Percentiles rank a stretch among this genome's conserved stretches.
phyloP scores from a whole-genome alignment of 108 stramenopile species.

The Hondaea fermentalgiana region DNA sequence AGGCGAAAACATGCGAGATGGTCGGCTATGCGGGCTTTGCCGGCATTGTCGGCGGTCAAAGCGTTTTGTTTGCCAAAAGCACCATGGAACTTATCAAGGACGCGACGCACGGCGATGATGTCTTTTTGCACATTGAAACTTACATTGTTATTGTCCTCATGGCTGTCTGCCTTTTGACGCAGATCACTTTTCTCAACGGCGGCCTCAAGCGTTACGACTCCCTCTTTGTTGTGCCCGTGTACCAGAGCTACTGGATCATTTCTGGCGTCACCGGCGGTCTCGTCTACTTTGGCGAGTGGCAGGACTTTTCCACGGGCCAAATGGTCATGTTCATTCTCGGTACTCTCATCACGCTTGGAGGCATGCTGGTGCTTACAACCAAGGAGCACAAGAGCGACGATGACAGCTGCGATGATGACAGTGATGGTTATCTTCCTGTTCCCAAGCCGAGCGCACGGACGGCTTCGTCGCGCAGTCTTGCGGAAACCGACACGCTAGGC shows the following conservation, averaged over 20 bases:
- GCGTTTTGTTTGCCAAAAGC: conserved; percentile 38
- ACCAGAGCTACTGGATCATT: conserved; percentile 38
- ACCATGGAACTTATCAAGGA: conserved; percentile 41
- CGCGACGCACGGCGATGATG: conserved; percentile 29
- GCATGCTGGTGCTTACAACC: neutral
- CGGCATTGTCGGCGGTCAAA: conserved; percentile 42
- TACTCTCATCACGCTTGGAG: neutral
- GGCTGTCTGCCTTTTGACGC: conserved; percentile 28
- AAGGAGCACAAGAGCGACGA: neutral
- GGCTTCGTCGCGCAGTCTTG: neutral
- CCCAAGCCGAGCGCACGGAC: neutral
- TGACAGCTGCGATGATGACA: neutral
- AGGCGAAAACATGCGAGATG: neutral
- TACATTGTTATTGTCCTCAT: conserved; percentile 26
- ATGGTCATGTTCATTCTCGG: neutral
- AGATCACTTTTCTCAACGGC: conserved; percentile 40
- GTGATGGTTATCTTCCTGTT: neutral
- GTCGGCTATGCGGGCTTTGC: conserved; percentile 35
- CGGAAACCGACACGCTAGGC: neutral
- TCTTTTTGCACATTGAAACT: conserved; percentile 19
- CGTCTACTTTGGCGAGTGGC: conserved; percentile 47
- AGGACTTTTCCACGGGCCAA: neutral
- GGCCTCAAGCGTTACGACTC: conserved; percentile 42
- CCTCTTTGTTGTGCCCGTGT: conserved; percentile 39
- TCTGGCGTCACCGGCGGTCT: conserved; percentile 38